A percentile compares a stretch with the other conserved stretches of the same genome.
Conservation (phyloP, 257 asterid species). For the Echites panduratus region DNA sequence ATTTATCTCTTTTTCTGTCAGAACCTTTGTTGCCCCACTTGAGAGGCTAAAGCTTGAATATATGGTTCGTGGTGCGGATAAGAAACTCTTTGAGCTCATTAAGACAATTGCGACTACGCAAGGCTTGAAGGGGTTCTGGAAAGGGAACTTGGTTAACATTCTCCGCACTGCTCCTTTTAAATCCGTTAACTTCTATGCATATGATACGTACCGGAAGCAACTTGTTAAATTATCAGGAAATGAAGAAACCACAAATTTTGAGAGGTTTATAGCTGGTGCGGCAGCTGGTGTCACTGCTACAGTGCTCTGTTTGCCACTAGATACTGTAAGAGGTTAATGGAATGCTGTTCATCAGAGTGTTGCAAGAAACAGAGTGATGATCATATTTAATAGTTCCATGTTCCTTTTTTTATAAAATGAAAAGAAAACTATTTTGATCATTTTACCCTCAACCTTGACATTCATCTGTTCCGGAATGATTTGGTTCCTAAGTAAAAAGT, state of each 20-base stretch:
- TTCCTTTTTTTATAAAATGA: background rate
- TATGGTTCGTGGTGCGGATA: conserved; percentile 82
- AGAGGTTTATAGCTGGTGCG: conserved; percentile 91
- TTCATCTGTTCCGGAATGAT: background rate
- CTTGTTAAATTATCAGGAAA: conserved; percentile 63
- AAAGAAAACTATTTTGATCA: background rate
- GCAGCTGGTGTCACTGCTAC: conserved; percentile 99
- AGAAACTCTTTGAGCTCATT: conserved; percentile 53
- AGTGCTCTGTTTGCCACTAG: conserved; percentile 92
- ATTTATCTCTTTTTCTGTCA: conserved; percentile 33
- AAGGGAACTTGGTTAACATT: conserved; percentile 85
- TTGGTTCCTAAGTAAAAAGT: background rate
- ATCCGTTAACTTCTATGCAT: conserved; percentile 88
- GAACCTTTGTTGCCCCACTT: conserved; percentile 94
- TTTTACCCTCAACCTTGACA: background rate
- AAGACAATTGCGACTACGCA: conserved; percentile 74
- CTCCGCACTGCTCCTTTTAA: conserved; percentile 98
- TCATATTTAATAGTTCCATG: background rate
- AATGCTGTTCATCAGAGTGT: background rate
- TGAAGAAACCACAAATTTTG: conserved; percentile 69
- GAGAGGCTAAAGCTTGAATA: conserved; percentile 96
- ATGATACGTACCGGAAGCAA: conserved; percentile 87
- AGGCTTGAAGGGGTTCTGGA: conserved; percentile 97
- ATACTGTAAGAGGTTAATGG: conserved; percentile 59
- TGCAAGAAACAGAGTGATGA: background rate